Conservation (phyloP, 441 rosid species). For the Pelargonium myrrhifolium region DNA sequence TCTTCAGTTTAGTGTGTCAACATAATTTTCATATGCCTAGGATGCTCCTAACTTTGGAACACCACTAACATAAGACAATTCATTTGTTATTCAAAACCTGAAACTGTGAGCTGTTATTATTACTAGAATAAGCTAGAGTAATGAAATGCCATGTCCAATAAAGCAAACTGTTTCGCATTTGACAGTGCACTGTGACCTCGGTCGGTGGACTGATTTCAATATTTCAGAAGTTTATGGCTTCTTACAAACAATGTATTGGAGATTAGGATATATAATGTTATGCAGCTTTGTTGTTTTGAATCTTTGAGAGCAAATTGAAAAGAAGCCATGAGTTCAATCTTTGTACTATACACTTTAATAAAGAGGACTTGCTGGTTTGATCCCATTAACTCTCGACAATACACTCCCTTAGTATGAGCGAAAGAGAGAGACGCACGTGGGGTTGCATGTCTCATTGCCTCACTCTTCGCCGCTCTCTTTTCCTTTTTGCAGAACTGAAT, state of each 20-base stretch:
- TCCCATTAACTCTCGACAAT: slow-evolving; percentile 5
- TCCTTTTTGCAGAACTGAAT: slow-evolving; percentile 24
- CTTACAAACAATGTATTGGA: neutral
- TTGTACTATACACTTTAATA: neutral
- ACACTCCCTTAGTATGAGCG: neutral
- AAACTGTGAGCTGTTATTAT: slow-evolving; percentile 13
- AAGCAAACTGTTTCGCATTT: neutral
- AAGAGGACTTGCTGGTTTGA: slow-evolving; percentile 5
- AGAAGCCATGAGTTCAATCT: neutral
- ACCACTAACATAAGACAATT: slow-evolving; percentile 13
- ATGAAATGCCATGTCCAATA: neutral
- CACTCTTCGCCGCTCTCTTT: slow-evolving; percentile 25
- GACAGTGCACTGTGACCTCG: neutral
- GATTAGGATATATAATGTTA: neutral
- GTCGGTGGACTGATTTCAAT: slow-evolving; percentile 6
- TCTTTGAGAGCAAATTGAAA: neutral
- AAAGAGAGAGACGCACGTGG: slow-evolving; percentile 35
- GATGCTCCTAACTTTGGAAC: slow-evolving; percentile 21
- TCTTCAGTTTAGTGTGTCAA: slow-evolving; percentile 1
- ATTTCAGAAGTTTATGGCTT: neutral
- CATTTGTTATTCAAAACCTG: slow-evolving; percentile 6
- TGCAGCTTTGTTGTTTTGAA: neutral
- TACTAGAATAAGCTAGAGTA: slow-evolving; percentile 8
- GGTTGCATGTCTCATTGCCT: slow-evolving; percentile 29
- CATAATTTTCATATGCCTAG: slow-evolving; percentile 23